phyloP scores from a whole-genome alignment of 257 asterid species.

The Datura wrightii region DNA sequence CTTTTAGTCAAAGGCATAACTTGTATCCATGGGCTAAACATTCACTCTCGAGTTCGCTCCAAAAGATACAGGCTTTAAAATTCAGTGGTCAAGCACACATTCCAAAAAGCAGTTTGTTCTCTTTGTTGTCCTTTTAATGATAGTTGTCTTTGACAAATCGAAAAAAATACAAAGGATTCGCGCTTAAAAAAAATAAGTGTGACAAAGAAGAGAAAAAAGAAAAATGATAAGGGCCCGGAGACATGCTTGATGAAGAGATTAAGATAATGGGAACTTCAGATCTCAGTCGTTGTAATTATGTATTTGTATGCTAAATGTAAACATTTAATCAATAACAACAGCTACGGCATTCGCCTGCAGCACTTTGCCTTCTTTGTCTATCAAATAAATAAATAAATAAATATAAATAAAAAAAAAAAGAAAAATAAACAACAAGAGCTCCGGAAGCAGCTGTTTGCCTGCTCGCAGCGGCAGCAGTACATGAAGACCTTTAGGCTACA shows the following conservation, averaged over 20 bases:
- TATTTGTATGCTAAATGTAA: neutral
- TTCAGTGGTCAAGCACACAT: neutral
- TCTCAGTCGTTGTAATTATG: neutral
- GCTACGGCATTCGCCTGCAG: neutral
- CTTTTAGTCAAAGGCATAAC: neutral
- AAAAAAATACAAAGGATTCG: neutral
- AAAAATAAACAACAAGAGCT: neutral
- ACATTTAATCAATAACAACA: slow-evolving; percentile 24
- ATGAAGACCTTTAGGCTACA: slow-evolving; percentile 27
- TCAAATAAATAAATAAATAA: neutral
- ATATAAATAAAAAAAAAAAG: neutral
- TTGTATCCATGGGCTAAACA: neutral
- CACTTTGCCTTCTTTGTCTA: slow-evolving; percentile 25
- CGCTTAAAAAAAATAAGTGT: neutral
- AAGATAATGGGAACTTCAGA: neutral
- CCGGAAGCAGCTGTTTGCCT: neutral
- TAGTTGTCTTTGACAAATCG: slow-evolving; percentile 14
- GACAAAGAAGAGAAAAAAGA: neutral
- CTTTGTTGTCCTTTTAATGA: neutral
- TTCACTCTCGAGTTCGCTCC: neutral
- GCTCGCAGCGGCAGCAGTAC: neutral
- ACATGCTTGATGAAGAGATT: slow-evolving; percentile 13
- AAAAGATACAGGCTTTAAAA: neutral
- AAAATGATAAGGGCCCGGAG: neutral
- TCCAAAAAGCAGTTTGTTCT: neutral